Base-by-base conservation (phyloP, 1,284 basidiomycete species). In the Ganoderma leucocontextum region DNA sequence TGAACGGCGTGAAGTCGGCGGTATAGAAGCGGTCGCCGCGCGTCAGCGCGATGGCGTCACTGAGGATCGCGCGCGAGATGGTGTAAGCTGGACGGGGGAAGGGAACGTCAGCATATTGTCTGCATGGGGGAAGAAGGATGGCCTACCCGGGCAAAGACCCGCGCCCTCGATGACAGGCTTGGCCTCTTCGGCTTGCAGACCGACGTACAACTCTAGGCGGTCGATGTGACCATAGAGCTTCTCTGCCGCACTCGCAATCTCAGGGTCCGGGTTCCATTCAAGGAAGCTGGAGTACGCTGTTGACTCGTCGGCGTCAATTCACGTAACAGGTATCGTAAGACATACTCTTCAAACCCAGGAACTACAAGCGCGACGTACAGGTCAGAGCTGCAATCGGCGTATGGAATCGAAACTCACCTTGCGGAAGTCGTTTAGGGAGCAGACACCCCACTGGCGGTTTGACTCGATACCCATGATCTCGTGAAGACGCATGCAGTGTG, bases 21-120 rank as follows among this genome's bases (percentile, higher is more conserved):
- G 94, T 96, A 81, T 89, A 93, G 85, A 91, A 93, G 60, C 95
- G 86, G 75, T 96, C 94, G 36, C 93, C 90, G 67, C 95, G 91
- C 58, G 92, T 94, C 62, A 96, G 87, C 5, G 93, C 90, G 65
- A 94, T 92, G n/a, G 94, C 95, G 76, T 96, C 95, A 72, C 90
- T 89, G 47, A 97, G 87, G 75, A 97, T 97, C 17, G 94, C 95
- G 49, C 95, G 89, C 74, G 91, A 92, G 75, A 95, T 89, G 9
- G 95, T 96, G 80, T 93, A 95, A 12, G 91, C 91, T 90, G 58
- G 4, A 57, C 17, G 41, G 59, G 22, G 42, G 57, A 33, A 41
- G 41, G n/a, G 19, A 33, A 17, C 8, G 15, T 22, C 8, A 36
- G 44, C 22, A 62, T 49, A 12, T 2, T 2, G 47, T 44, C 44